Evolutionary conservation across 2,329 filamentous ascomycete species (phyloP), one percentile per base, ranked within the genome.

Genomic region (Colletotrichum lindemuthianum): DNA sequence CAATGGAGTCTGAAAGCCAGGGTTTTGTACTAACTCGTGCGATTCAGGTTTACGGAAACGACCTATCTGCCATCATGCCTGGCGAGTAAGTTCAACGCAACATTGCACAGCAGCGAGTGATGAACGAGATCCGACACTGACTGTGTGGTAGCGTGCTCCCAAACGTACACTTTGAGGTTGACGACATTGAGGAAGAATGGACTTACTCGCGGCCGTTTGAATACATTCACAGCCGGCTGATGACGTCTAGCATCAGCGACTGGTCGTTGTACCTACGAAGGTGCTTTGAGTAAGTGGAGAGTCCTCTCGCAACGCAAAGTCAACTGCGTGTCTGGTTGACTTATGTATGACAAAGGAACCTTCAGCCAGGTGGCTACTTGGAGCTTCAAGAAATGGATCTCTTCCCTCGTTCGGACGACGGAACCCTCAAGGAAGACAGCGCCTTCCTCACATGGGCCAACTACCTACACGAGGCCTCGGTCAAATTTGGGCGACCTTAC

Each of bases 351-450:
- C 3, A 15, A 13, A 72, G 56, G 6, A 72, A 72, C 15, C 72
- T 81, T 0, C 74, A 72, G 8, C 79, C 83, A 0, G 82, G 82
- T 1, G 80, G 80, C 6, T 81, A 76, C 71, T 47, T 80, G 2
- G 80, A 81, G 47, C 70, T 78, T 4, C 76, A 79, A n/a, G 82
- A 85, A 37, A 73, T 79, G 3, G 70, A 77, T 13, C 74, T 78
- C 4, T 69, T 70, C 1, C 70, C 77, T 0, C 70, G 69, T 11
- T 79, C 76, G 37, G 80, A 83, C 50, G 82, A 85, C 55, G 76
- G 70, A 9, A 79, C 78, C 0, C 60, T 80, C 7, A 10, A 54
- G 1, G 45, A 58, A 2, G 69, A 72, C 15, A 60, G 67, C 0
- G 72, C 77, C 44, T 55, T 77, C 0, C 2, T 59, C 0, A 16